Base-by-base conservation (phyloP, 176 grass and related monocot species). In the Oryza glaberrima region DNA sequence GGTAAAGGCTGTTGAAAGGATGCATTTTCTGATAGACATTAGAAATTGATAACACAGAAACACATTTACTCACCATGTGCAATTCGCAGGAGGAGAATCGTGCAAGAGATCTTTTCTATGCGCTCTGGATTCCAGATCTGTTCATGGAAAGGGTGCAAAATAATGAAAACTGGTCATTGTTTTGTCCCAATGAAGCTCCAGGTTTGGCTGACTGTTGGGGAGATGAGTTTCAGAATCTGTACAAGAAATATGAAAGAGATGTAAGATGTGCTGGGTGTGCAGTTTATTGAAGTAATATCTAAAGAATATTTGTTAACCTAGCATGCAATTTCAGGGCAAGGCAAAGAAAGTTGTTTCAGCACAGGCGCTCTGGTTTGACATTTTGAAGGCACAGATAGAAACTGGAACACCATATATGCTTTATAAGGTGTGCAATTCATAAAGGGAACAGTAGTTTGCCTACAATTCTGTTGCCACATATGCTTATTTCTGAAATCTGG, bases 141-240 rank as follows among this genome's bases (percentile, higher is more conserved):
- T 98, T 98, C 81, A 98, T 98, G 96, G 69, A 94, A 81, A 90
- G 93, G 38, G 96, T 98, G 11, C 87, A 95, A 54, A 72, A 3
- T 28, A 90, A 98, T 23, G 91, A 80, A 15, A 36, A 94, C 4
- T 98, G 96, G 96, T 94, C 96, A 51, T 60, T 98, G 17, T 98
- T 98, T 90, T 98, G 96, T 80, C 96, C 93, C 3, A 95, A 79
- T 90, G 96, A 98, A 90, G 91, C 93, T 94, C 93, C 86, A 22
- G 96, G 96, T 64, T 83, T 98, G 44, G 83, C 91, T 81, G 93
- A 98, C 82, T 95, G 88, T 67, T 98, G 96, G 96, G 96, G 96
- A 61, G 86, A 88, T 12, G 89, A 95, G 44, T 95, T 97, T 86
- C 67, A 88, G 64, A 78, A 90, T 77, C 78, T 94, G 56, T 97